Percentiles rank a stretch among this genome's conserved stretches.
Conservation (phyloP, 2,329 filamentous ascomycete genomes). For the Pseudocercospora eumusae region DNA sequence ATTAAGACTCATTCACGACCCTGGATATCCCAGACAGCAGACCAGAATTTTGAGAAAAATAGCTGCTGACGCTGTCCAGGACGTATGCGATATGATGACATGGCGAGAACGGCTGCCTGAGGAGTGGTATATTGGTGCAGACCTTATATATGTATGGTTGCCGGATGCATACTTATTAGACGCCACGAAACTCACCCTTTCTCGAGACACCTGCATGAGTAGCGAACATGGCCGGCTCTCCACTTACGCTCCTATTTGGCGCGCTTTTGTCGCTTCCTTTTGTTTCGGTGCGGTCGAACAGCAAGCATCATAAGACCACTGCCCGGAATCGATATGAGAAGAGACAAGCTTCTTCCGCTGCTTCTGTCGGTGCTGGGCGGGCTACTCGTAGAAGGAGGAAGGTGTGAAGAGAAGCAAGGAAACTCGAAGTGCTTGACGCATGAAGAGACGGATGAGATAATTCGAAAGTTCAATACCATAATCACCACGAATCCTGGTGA, state of each 20-base stretch:
- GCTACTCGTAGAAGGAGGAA: conserved; percentile 13
- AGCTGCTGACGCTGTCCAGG: background rate
- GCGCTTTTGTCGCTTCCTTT: conserved; percentile 20
- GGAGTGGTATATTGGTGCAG: background rate
- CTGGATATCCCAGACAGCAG: background rate
- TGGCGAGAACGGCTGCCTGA: background rate
- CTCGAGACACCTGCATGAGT: background rate
- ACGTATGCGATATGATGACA: conserved; percentile 3
- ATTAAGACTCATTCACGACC: background rate
- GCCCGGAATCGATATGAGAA: background rate
- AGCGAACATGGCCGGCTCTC: conserved; percentile 17
- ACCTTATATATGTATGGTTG: background rate
- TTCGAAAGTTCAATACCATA: conserved; percentile 12
- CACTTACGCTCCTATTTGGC: conserved; percentile 17
- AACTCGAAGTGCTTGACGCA: conserved; percentile 13
- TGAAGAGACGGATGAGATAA: conserved; percentile 11
- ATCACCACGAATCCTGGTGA: conserved; percentile 16
- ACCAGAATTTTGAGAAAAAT: background rate
- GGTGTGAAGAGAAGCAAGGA: conserved; percentile 2
- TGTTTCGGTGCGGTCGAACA: conserved; percentile 9
- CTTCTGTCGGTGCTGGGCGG: conserved; percentile 14
- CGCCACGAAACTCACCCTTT: background rate
- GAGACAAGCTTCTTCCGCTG: conserved; percentile 8
- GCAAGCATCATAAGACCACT: background rate
- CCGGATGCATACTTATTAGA: background rate